Conservation (phyloP, 2,329 filamentous ascomycete genomes). For the Scolecobasidium constrictum region DNA sequence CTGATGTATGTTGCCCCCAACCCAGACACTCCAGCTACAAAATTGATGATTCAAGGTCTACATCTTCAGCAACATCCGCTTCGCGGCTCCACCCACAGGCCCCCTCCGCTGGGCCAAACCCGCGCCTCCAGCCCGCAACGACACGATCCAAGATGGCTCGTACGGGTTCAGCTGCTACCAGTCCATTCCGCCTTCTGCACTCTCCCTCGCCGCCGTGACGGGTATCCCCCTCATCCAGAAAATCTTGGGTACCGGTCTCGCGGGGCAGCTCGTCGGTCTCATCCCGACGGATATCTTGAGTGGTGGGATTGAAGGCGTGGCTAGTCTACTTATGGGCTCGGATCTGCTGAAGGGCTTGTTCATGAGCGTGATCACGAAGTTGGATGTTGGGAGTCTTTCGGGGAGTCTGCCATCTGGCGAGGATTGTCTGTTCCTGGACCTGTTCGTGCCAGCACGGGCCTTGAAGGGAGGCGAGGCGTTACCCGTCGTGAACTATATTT, state of each 20-base stretch:
- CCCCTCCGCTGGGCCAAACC: slow-evolving; percentile 15
- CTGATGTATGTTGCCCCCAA: slow-evolving; percentile 5
- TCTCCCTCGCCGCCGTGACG: background rate
- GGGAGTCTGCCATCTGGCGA: slow-evolving; percentile 17
- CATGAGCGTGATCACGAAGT: background rate
- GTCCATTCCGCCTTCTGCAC: background rate
- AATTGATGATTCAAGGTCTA: slow-evolving; percentile 10
- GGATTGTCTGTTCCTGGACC: slow-evolving; percentile 41
- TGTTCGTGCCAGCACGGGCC: slow-evolving; percentile 35
- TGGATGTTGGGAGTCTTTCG: slow-evolving; percentile 1
- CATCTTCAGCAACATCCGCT: slow-evolving; percentile 18
- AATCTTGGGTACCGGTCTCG: background rate
- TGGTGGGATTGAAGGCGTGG: background rate
- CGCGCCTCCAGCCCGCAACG: slow-evolving; percentile 5
- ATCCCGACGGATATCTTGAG: background rate
- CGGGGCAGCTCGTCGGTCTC: background rate
- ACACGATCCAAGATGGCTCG: slow-evolving; percentile 4
- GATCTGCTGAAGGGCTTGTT: background rate
- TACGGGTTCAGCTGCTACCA: slow-evolving; percentile 1
- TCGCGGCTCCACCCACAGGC: slow-evolving; percentile 23
- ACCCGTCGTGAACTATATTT: slow-evolving; percentile 7
- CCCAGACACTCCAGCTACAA: background rate
- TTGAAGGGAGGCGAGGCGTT: slow-evolving; percentile 5
- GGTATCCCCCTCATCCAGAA: no score
- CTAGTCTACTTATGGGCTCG: no score